These are phyloP conservation scores for Elaeagnus macrophylla DNA, from an alignment of 306 rosid species.

Conservation along the genomic window DNA sequence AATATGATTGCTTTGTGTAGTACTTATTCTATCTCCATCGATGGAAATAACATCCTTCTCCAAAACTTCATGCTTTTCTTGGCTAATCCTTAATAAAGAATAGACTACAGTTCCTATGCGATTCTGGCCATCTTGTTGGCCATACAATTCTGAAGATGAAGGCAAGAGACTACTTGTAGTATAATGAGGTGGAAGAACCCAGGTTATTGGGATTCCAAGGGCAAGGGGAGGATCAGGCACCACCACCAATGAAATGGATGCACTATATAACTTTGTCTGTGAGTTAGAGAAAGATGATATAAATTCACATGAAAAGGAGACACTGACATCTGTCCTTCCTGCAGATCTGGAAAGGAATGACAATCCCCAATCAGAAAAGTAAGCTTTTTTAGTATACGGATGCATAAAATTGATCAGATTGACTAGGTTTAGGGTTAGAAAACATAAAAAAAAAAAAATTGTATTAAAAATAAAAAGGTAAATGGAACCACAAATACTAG, in stretches of 20 bases:
- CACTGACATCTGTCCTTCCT: slow-evolving; percentile 60
- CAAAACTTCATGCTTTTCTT: slow-evolving; percentile 44
- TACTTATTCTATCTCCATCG: slow-evolving; percentile 67
- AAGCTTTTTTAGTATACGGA: background rate
- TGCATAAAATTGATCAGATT: no score
- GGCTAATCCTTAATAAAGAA: slow-evolving; percentile 43
- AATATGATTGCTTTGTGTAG: slow-evolving; percentile 55
- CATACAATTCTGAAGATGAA: slow-evolving; percentile 44
- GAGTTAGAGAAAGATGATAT: slow-evolving; percentile 34
- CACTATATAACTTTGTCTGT: slow-evolving; percentile 44
- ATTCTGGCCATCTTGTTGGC: slow-evolving; percentile 42
- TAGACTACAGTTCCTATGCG: slow-evolving; percentile 56
- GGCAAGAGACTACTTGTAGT: slow-evolving; percentile 60
- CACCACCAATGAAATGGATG: slow-evolving; percentile 64
- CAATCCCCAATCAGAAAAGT: slow-evolving; percentile 5
- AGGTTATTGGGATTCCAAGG: slow-evolving; percentile 80
- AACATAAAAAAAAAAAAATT: no score
- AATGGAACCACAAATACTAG: no score
- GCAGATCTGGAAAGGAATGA: slow-evolving; percentile 49
- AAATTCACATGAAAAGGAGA: slow-evolving; percentile 71
- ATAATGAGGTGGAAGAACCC: slow-evolving; percentile 93
- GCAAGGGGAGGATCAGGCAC: slow-evolving; percentile 81
- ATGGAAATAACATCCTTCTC: slow-evolving; percentile 59
- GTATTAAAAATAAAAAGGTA: no score
- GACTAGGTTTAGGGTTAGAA: no score